Conservation (phyloP, 805 yeast genomes). For the Ogataea glucozyma region DNA sequence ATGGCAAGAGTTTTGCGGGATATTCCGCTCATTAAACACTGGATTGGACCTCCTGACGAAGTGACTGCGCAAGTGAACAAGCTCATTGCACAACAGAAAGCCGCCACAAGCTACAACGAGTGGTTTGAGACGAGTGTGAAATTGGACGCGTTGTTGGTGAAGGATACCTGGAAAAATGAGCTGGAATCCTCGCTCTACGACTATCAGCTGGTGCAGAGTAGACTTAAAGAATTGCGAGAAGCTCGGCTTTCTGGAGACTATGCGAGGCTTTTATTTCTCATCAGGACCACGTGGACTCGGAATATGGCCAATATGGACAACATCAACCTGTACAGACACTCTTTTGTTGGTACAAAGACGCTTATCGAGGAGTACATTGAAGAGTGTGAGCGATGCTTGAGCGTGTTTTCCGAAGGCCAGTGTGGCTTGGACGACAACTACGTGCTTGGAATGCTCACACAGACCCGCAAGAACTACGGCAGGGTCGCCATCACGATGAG, state of each 20-base stretch:
- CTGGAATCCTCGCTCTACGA: constrained; percentile 72
- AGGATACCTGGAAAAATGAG: constrained; percentile 70
- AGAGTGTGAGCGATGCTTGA: constrained; percentile 63
- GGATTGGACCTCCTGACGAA: constrained; percentile 42
- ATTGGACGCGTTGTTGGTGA: constrained; percentile 65
- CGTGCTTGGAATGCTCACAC: constrained; percentile 74
- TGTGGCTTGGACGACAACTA: constrained; percentile 62
- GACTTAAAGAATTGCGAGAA: constrained; percentile 54
- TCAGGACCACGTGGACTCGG: constrained; percentile 83
- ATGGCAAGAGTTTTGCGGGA: constrained; percentile 35
- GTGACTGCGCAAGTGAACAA: constrained; percentile 39
- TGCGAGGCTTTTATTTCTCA: constrained; percentile 62
- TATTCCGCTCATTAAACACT: constrained; percentile 37
- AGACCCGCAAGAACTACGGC: constrained; percentile 89
- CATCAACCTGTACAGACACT: constrained; percentile 70
- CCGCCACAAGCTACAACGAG: constrained; percentile 48
- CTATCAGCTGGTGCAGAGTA: constrained; percentile 53
- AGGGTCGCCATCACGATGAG: constrained; percentile 91
- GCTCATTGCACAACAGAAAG: constrained; percentile 44
- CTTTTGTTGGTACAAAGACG: constrained; percentile 81
- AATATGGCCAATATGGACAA: constrained; percentile 88
- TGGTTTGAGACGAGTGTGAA: constrained; percentile 69
- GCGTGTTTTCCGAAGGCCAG: constrained; percentile 40
- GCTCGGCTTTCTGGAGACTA: constrained; percentile 63
- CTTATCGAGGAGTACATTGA: constrained; percentile 79